phyloP scores from a whole-genome alignment of 1,284 basidiomycete genomes.

The Ceratobasidium papillatum region DNA sequence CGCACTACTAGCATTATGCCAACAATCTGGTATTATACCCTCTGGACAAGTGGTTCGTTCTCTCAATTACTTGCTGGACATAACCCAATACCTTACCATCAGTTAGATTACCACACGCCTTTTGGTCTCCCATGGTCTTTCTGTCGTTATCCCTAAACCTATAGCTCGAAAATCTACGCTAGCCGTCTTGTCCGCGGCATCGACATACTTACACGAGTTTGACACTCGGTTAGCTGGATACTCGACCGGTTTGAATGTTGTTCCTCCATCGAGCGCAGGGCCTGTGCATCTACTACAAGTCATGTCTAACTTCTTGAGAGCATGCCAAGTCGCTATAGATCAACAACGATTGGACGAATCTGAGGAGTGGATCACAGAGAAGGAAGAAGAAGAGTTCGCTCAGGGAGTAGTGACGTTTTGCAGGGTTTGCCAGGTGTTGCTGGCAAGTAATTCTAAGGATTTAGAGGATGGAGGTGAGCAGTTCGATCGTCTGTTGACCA shows the following conservation, averaged over 20 bases:
- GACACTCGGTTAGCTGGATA: conserved; percentile 56
- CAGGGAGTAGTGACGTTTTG: conserved; percentile 60
- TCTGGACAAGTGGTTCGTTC: conserved; percentile 38
- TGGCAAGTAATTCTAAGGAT: conserved; percentile 19
- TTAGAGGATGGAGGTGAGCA: conserved; percentile 28
- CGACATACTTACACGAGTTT: conserved; percentile 55
- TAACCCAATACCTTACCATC: conserved; percentile 40
- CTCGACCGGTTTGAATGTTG: conserved; percentile 55
- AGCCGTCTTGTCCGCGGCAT: conserved; percentile 55
- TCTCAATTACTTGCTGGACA: conserved; percentile 34
- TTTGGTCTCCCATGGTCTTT: conserved; percentile 60
- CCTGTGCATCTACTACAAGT: conserved; percentile 59
- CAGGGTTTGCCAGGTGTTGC: conserved; percentile 53
- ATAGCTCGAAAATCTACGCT: conserved; percentile 53
- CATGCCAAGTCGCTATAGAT: conserved; percentile 70
- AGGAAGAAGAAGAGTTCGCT: conserved; percentile 50
- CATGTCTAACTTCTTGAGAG: conserved; percentile 60
- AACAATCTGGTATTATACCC: conserved; percentile 54
- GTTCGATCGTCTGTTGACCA: neutral
- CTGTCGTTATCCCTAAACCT: conserved; percentile 53
- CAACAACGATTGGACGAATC: conserved; percentile 53
- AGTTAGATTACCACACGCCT: conserved; percentile 64
- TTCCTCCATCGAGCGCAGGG: conserved; percentile 50
- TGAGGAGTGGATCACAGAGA: conserved; percentile 40
- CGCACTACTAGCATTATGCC: conserved; percentile 59